phyloP scores from a whole-genome alignment of 2,329 filamentous ascomycete genomes.

The Leptographium lundbergii region DNA sequence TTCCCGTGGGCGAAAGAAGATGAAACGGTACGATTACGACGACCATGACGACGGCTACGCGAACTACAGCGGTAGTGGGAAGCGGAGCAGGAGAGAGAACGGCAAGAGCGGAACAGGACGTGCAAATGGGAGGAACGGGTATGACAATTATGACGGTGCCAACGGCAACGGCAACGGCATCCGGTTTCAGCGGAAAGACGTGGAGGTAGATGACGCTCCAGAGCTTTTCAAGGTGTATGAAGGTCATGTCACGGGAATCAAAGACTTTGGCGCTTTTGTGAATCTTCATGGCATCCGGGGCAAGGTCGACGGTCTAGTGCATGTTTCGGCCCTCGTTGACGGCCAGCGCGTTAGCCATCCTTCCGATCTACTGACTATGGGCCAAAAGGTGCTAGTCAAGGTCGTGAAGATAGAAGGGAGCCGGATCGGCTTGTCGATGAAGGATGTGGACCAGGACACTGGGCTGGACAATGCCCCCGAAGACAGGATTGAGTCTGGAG shows the following conservation, averaged over 20 bases:
- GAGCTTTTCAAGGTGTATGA: conserved; percentile 79
- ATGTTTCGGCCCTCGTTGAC: conserved; percentile 78
- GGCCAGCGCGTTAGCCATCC: conserved; percentile 84
- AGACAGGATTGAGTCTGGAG: conserved; percentile 69
- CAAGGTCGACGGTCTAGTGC: conserved; percentile 85
- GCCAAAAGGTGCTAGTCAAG: conserved; percentile 85
- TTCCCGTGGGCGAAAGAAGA: conserved; percentile 27
- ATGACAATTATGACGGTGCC: conserved; percentile 25
- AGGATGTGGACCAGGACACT: conserved; percentile 84
- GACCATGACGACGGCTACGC: conserved; percentile 13
- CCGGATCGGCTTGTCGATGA: conserved; percentile 86
- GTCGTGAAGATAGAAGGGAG: conserved; percentile 74
- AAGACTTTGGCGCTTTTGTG: conserved; percentile 93
- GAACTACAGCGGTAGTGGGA: conserved; percentile 28
- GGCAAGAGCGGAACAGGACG: conserved; percentile 21
- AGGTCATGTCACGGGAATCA: conserved; percentile 80
- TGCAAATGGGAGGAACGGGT: conserved; percentile 20
- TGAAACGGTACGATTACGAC: conserved; percentile 19
- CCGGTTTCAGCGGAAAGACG: conserved; percentile 46
- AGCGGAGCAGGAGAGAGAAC: conserved; percentile 26
- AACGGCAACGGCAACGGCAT: conserved; percentile 38
- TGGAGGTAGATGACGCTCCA: conserved; percentile 70
- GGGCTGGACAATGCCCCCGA: conserved; percentile 75
- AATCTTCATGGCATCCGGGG: conserved; percentile 79
- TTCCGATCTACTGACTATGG: conserved; percentile 68